Conservation (phyloP, 2,329 filamentous ascomycete genomes). For the Cladorrhinum sp. region DNA sequence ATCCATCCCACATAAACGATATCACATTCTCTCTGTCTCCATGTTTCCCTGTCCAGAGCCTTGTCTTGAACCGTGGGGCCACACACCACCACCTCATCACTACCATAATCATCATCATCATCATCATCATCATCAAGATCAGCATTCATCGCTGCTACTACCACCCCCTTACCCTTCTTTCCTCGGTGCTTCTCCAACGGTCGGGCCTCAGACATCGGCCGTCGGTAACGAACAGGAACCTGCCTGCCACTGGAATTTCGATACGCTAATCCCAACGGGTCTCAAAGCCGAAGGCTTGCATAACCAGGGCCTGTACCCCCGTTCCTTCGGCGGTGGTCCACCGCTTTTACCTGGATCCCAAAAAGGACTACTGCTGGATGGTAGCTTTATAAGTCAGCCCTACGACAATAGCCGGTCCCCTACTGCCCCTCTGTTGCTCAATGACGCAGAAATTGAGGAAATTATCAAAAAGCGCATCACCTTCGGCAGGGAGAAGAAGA, state of each 20-base stretch:
- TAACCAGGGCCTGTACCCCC: constrained; percentile 18
- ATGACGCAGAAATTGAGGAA: constrained; percentile 12
- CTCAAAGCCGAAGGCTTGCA: constrained; percentile 28
- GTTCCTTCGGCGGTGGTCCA: constrained; percentile 3
- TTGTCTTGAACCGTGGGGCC: constrained; percentile 5
- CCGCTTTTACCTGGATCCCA: not conserved
- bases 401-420: constrained; percentile 17
- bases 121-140: not conserved
- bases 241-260: constrained; percentile 5
- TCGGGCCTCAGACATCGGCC: not conserved
- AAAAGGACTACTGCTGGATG: constrained; percentile 1
- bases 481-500: not conserved
- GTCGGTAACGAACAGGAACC: not conserved
- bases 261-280: constrained; percentile 26
- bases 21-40: not conserved
- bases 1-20: not conserved
- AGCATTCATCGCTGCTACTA: not conserved
- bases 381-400: constrained; percentile 30
- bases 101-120: not conserved
- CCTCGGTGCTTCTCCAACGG: not conserved
- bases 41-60: not conserved
- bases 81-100: not conserved
- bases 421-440: not conserved
- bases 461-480: not conserved
- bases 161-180: not conserved